Evolutionary conservation across 768 basidiomycete species (phyloP).

Genomic region (Lanmaoa pseudosensibilis): DNA sequence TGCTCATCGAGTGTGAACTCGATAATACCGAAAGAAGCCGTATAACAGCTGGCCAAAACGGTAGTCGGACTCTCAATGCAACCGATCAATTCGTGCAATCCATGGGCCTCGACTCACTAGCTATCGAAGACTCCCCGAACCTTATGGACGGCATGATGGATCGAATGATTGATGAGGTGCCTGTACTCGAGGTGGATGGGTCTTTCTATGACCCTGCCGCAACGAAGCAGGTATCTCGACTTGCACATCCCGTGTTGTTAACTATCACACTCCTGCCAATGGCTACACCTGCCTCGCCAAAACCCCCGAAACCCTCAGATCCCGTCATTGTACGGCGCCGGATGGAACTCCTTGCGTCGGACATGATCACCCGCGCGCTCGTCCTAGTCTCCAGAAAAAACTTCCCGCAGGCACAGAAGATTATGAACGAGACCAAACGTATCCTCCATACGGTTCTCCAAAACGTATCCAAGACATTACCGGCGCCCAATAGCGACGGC

Average conservation of each 20-base stretch:
- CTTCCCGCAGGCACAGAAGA: constrained; percentile 85
- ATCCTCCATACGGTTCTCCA: constrained; percentile 91
- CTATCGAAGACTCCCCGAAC: constrained; percentile 68
- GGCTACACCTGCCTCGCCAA: constrained; percentile 33
- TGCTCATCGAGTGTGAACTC: constrained; percentile 90
- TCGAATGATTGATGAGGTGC: constrained; percentile 95
- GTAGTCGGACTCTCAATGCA: constrained; percentile 55
- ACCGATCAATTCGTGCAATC: constrained; percentile 88
- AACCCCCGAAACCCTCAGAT: constrained; percentile 56
- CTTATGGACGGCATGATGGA: constrained; percentile 93
- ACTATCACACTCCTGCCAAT: constrained; percentile 86
- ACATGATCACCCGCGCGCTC: constrained; percentile 95
- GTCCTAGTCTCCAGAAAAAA: constrained; percentile 92
- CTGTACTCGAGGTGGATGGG: constrained; percentile 93
- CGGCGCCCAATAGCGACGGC: constrained; percentile 50
- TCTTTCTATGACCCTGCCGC: constrained; percentile 92
- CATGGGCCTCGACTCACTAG: constrained; percentile 74
- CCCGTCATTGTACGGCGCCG: constrained; percentile 88
- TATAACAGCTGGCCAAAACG: constrained; percentile 7
- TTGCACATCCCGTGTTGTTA: constrained; percentile 92
- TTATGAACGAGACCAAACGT: constrained; percentile 86
- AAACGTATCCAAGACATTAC: constrained; percentile 73
- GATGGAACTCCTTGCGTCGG: constrained; percentile 95
- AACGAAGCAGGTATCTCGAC: constrained; percentile 77
- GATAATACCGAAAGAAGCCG: constrained; percentile 62